These are phyloP conservation scores for Sarocladiaceae sp. DNA, from an alignment of 2,329 filamentous ascomycete genomes.

Conservation along the genomic window DNA sequence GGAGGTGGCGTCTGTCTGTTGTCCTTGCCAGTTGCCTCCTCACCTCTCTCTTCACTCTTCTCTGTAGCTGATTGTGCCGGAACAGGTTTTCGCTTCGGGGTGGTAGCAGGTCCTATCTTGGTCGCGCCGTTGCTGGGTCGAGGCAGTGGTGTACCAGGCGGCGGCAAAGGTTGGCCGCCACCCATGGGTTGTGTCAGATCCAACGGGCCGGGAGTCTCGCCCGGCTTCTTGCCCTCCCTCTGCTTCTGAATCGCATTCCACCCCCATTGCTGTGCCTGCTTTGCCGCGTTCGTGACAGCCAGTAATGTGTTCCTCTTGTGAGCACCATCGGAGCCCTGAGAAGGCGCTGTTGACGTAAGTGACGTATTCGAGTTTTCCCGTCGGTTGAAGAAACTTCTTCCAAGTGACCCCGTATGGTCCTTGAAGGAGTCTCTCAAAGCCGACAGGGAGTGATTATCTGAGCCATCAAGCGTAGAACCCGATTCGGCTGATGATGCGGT, in stretches of 20 bases:
- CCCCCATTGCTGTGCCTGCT: slow-evolving; percentile 52
- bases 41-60: slow-evolving; percentile 20
- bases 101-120: slow-evolving; percentile 48
- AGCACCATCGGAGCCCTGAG: slow-evolving; percentile 23
- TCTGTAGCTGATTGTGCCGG: slow-evolving; percentile 25
- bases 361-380: slow-evolving; percentile 31
- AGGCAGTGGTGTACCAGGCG: slow-evolving; percentile 73
- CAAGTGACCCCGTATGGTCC: slow-evolving; percentile 32
- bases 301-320: slow-evolving; percentile 45
- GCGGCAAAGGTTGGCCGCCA: slow-evolving; percentile 73
- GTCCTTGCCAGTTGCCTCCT: slow-evolving; percentile 19
- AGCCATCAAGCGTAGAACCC: slow-evolving; percentile 16
- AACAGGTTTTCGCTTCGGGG: slow-evolving; percentile 61
- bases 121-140: slow-evolving; percentile 53
- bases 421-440: slow-evolving; percentile 30
- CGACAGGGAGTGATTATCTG: slow-evolving; percentile 20
- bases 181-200: slow-evolving; percentile 66
- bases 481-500: slow-evolving; percentile 32
- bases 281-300: slow-evolving; percentile 49
- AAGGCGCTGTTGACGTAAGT: slow-evolving; percentile 20
- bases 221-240: slow-evolving; percentile 33
- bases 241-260: slow-evolving; percentile 49
- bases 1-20: slow-evolving; percentile 26
- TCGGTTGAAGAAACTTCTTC: slow-evolving; percentile 33
- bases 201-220: slow-evolving; percentile 27